Evolutionary conservation across 1,284 basidiomycete genomes (phyloP).

Genomic region (Ustilago curta): DNA sequence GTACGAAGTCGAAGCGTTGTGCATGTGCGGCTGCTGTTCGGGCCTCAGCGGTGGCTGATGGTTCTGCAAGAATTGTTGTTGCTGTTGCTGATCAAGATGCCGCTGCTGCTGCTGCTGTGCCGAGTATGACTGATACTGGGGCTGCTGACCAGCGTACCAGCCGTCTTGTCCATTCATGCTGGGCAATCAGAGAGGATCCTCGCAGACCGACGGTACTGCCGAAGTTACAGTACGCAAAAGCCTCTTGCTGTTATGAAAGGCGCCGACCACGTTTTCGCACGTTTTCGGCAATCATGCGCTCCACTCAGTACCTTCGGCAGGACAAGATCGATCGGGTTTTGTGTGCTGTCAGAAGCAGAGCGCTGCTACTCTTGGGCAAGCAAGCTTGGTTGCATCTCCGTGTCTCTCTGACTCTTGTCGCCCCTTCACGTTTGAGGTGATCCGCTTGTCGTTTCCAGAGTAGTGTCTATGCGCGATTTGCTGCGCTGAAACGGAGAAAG

Average conservation of each 20-base stretch:
- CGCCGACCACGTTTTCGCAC: neutral
- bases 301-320: neutral
- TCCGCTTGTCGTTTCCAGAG: neutral
- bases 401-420: neutral
- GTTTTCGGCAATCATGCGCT: conserved; percentile 3
- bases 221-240: conserved; percentile 5
- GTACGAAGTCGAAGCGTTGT: conserved; percentile 12
- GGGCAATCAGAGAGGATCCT: neutral
- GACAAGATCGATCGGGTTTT: too few species aligned
- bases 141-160: conserved; percentile 28
- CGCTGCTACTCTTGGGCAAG: neutral
- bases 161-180: conserved; percentile 32
- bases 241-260: neutral
- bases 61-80: neutral
- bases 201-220: conserved; percentile 6
- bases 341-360: neutral
- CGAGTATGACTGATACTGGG: conserved; percentile 9
- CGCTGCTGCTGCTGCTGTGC: conserved; percentile 16
- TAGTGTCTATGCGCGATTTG: neutral
- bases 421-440: neutral
- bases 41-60: conserved; percentile 7
- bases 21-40: conserved; percentile 19
- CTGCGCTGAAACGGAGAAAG: neutral
- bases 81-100: conserved; percentile 16
- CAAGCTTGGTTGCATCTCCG: conserved; percentile 4